These are phyloP conservation scores for Exophiala oligosperma DNA, from an alignment of 2,329 filamentous ascomycete species.

Conservation along the genomic window DNA sequence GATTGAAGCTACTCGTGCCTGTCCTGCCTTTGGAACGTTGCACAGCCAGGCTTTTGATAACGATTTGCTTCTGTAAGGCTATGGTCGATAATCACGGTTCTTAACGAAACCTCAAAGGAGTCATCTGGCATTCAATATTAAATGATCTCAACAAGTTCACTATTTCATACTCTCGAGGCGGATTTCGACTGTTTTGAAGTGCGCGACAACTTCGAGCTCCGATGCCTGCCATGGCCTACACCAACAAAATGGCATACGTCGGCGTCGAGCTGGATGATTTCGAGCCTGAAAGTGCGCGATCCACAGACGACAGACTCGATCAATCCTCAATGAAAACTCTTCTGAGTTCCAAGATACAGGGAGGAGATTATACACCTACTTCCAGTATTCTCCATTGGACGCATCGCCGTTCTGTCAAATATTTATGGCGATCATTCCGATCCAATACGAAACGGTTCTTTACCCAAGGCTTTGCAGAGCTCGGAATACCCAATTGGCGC, in stretches of 20 bases:
- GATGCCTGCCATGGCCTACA: background rate
- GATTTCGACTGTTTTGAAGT: too few relatives aligned
- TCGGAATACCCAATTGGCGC: background rate
- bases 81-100: too few relatives aligned
- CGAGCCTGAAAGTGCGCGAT: background rate
- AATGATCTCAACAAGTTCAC: too few relatives aligned
- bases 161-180: too few relatives aligned
- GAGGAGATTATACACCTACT: background rate
- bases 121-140: too few relatives aligned
- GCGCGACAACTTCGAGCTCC: too few relatives aligned
- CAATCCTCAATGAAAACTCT: background rate
- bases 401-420: too few relatives aligned
- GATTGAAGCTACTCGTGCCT: too few relatives aligned
- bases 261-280: conserved; percentile 7
- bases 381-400: background rate
- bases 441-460: conserved; percentile 1
- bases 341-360: background rate
- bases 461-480: background rate
- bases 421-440: background rate
- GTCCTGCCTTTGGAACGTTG: too few relatives aligned
- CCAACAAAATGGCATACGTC: background rate
- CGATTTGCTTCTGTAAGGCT: too few relatives aligned
- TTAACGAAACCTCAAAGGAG: too few relatives aligned
- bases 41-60: too few relatives aligned
- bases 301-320: background rate